Evolutionary conservation across 2,329 filamentous ascomycete species (phyloP).

Genomic region (Diplodia mutila): DNA sequence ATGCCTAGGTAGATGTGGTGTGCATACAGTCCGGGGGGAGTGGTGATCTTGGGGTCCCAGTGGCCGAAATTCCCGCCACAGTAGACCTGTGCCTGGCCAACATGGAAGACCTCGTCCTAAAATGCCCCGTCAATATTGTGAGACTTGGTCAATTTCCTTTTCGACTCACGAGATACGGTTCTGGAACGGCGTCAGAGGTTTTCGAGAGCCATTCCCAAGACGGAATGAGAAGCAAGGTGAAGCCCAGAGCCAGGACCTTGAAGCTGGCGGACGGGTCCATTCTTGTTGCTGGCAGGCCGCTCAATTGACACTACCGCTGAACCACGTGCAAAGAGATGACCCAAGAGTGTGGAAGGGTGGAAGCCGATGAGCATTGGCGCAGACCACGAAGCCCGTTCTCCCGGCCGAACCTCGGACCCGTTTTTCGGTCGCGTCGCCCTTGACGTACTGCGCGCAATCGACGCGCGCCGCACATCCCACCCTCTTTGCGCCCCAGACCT

Average conservation of each 20-base stretch:
- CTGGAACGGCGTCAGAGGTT: conserved; percentile 55
- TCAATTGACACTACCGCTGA: conserved; percentile 10
- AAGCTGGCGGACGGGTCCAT: conserved; percentile 23
- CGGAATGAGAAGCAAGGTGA: conserved; percentile 24
- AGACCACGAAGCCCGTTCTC: conserved; percentile 12
- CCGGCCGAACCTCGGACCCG: conserved; percentile 2
- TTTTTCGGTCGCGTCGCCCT: background rate
- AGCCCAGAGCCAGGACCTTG: conserved; percentile 23
- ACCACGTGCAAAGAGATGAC: background rate
- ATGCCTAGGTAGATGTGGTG: conserved; percentile 47
- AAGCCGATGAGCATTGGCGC: background rate
- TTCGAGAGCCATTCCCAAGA: conserved; percentile 46
- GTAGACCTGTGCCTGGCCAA: conserved; percentile 88
- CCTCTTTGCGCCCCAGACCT: too few species aligned
- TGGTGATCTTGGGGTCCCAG: conserved; percentile 98
- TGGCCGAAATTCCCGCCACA: conserved; percentile 72
- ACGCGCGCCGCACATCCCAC: background rate
- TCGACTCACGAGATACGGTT: conserved; percentile 61
- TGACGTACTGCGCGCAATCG: background rate
- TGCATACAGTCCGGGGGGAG: conserved; percentile 76
- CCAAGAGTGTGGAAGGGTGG: background rate
- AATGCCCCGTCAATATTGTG: background rate
- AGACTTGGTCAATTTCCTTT: background rate
- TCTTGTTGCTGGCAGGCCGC: background rate
- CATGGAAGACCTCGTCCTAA: conserved; percentile 85